phyloP scores from a whole-genome alignment of 169 alveolate species.

The Plasmodium cynomolgi region DNA sequence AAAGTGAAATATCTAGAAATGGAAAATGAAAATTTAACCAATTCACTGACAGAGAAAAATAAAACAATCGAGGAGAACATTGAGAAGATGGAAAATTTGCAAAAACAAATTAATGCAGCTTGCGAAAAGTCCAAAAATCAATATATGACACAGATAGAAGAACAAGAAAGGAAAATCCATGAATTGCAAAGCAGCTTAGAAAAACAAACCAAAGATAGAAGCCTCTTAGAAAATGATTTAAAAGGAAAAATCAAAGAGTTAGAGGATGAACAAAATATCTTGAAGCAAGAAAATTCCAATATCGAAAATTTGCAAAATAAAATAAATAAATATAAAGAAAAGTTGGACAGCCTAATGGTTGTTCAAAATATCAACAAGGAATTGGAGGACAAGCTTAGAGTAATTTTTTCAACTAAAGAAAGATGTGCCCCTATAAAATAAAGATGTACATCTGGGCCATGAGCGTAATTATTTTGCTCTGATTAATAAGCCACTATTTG shows the following conservation, averaged over 20 bases:
- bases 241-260: constrained; percentile 70
- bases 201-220: constrained; percentile 49
- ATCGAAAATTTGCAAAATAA: constrained; percentile 60
- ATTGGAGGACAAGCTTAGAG: constrained; percentile 71
- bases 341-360: constrained; percentile 49
- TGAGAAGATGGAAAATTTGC: constrained; percentile 34
- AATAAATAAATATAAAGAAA: constrained; percentile 68
- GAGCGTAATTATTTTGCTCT: not conserved
- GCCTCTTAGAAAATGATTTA: constrained; percentile 41
- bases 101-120: constrained; percentile 52
- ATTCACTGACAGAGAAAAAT: constrained; percentile 44
- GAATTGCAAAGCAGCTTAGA: constrained; percentile 61
- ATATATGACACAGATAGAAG: constrained; percentile 67
- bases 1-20: constrained; percentile 54
- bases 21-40: constrained; percentile 66
- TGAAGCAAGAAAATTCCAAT: constrained; percentile 68
- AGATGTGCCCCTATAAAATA: not conserved
- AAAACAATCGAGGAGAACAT: constrained; percentile 39
- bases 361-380: constrained; percentile 69
- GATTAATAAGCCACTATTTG: not conserved
- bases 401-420: not conserved
- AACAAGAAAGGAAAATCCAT: constrained; percentile 66
- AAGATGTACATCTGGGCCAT: not conserved
- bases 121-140: constrained; percentile 55
- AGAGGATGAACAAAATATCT: constrained; percentile 67